Evolutionary conservation across 2,329 filamentous ascomycete species (phyloP).

Genomic region (Nannizzia gypsea): DNA sequence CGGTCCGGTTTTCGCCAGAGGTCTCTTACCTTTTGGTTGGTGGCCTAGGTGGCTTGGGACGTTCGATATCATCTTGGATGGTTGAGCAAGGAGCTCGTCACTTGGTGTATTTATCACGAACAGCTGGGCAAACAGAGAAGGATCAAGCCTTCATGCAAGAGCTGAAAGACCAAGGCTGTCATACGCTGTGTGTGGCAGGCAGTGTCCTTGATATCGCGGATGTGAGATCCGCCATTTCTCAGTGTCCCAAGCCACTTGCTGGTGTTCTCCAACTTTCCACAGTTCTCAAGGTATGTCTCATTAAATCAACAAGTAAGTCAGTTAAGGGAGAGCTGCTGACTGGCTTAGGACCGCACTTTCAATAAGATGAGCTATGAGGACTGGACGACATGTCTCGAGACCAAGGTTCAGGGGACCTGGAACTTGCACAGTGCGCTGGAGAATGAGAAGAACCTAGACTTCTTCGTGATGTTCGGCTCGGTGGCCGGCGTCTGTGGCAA

Average conservation of each 20-base stretch:
- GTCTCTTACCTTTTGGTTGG: conserved; percentile 18
- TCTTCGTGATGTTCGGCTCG: conserved; percentile 15
- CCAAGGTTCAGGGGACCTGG: conserved; percentile 22
- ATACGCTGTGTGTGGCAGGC: background rate
- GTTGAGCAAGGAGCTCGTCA: conserved; percentile 18
- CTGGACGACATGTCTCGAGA: conserved; percentile 15
- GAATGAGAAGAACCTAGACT: conserved; percentile 13
- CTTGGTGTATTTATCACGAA: conserved; percentile 22
- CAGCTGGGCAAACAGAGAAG: conserved; percentile 9
- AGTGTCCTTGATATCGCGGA: background rate
- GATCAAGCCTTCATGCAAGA: background rate
- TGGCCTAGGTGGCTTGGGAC: conserved; percentile 19
- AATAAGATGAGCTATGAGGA: conserved; percentile 19
- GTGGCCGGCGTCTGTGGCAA: conserved; percentile 9
- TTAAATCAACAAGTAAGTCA: too few species aligned
- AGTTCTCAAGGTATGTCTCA: conserved; percentile 11
- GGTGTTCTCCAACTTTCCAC: conserved; percentile 18
- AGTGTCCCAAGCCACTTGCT: background rate
- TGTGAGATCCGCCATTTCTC: background rate
- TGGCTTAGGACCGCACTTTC: conserved; percentile 18
- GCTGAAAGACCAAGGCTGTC: background rate
- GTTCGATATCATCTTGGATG: conserved; percentile 18
- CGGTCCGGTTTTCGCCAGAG: background rate
- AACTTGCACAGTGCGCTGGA: conserved; percentile 14
- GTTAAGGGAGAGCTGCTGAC: too few species aligned